These are phyloP conservation scores for Entonaema liquescens DNA, from an alignment of 495 filamentous ascomycete genomes.

Conservation along the genomic window DNA sequence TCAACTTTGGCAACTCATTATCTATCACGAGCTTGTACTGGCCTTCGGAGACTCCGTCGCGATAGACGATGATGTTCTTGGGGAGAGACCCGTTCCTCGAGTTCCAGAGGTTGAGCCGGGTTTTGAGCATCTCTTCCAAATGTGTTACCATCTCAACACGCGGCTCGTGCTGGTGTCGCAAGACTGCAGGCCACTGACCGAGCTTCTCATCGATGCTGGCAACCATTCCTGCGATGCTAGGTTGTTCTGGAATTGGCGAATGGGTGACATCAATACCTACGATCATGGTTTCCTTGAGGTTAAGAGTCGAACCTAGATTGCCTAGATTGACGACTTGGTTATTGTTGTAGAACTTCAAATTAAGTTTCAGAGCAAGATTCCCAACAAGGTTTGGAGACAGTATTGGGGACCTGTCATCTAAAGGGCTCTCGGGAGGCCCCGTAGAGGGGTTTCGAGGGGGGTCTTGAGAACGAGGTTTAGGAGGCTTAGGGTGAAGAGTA, in stretches of 20 bases:
- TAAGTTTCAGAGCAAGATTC: conserved; percentile 76
- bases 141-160: conserved; percentile 66
- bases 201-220: conserved; percentile 65
- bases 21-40: conserved; percentile 68
- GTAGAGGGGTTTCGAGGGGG: no score
- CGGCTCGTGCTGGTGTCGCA: conserved; percentile 58
- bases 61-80: conserved; percentile 76
- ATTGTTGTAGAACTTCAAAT: conserved; percentile 75
- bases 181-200: conserved; percentile 67
- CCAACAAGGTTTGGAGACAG: conserved; percentile 54
- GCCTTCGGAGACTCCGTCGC: conserved; percentile 83
- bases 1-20: conserved; percentile 64
- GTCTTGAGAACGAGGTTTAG: no score
- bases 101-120: conserved; percentile 65
- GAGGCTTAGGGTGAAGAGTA: conserved; percentile 50
- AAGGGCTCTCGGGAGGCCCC: no score
- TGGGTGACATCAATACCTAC: conserved; percentile 83
- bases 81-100: conserved; percentile 58
- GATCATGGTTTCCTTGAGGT: conserved; percentile 69
- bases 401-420: no score
- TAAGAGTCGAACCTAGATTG: conserved; percentile 55
- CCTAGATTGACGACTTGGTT: conserved; percentile 64
- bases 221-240: conserved; percentile 73
- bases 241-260: conserved; percentile 62
- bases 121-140: conserved; percentile 65